These are phyloP conservation scores for Coffea canephora DNA, from an alignment of 257 asterid genomes.

Conservation along the genomic window DNA sequence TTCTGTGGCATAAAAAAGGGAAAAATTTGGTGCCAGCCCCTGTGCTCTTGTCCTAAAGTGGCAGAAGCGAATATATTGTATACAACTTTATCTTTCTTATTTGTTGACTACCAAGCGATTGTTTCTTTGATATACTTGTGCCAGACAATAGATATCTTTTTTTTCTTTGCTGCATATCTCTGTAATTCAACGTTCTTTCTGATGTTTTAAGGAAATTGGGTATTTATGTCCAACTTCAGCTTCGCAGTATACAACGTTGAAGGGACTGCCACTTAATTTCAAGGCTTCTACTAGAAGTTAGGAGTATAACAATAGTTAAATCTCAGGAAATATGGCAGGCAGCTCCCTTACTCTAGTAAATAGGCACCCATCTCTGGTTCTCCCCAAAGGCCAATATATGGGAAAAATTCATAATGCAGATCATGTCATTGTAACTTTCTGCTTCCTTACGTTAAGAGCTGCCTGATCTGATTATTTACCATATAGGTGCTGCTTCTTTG, in stretches of 20 bases:
- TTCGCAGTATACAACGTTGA: not conserved
- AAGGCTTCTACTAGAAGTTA: not conserved
- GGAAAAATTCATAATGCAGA: too few species aligned
- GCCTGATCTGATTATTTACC: not conserved
- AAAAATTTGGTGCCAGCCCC: not conserved
- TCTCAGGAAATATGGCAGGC: not conserved
- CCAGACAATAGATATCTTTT: not conserved
- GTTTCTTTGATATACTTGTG: not conserved
- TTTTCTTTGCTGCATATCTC: not conserved
- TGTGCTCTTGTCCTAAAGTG: too few species aligned
- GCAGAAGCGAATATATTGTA: not conserved
- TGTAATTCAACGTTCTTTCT: not conserved
- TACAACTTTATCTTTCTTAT: not conserved
- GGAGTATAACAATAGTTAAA: not conserved
- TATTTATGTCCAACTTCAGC: not conserved
- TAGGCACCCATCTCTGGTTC: not conserved
- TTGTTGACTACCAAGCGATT: not conserved
- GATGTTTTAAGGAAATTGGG: not conserved
- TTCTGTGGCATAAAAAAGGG: not conserved
- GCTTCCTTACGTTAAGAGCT: not conserved
- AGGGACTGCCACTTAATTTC: not conserved
- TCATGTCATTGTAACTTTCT: not conserved
- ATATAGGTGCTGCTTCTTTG: conserved; percentile 16
- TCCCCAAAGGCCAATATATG: too few species aligned
- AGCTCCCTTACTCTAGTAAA: not conserved